Percentiles rank a stretch among this genome's conserved stretches.
These are phyloP conservation scores for Dioscorea dumetorum DNA, from an alignment of 106 monocot genomes.

Conservation along the genomic window DNA sequence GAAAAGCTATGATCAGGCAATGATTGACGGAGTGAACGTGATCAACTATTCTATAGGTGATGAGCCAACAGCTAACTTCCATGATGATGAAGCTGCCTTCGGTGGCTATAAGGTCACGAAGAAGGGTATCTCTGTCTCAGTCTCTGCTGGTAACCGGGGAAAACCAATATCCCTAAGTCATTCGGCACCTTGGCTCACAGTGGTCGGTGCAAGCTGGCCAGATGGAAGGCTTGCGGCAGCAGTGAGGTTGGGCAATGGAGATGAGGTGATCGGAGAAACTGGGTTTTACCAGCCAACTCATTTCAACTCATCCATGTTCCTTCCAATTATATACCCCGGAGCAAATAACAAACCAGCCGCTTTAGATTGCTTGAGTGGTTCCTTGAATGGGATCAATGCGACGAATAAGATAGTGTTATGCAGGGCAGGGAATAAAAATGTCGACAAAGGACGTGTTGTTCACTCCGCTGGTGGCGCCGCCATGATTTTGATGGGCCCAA, in stretches of 20 bases:
- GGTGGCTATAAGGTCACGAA: constrained; percentile 6
- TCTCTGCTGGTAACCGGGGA: constrained; percentile 2
- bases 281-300: background rate
- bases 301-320: background rate
- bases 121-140: constrained; percentile 10
- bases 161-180: background rate
- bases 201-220: constrained; percentile 11
- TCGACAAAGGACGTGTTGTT: constrained; percentile 16
- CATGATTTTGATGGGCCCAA: constrained; percentile 22
- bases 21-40: constrained; percentile 12
- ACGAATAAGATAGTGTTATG: constrained; percentile 26
- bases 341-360: background rate
- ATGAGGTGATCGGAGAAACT: constrained; percentile 5
- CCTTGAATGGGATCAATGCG: background rate
- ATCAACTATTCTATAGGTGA: constrained; percentile 8
- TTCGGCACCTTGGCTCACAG: constrained; percentile 20
- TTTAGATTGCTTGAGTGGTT: background rate
- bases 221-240: constrained; percentile 5
- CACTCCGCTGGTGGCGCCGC: constrained; percentile 31
- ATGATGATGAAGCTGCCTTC: background rate
- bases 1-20: constrained; percentile 9
- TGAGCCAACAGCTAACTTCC: background rate
- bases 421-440: background rate
- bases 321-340: background rate
- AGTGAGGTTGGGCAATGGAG: constrained; percentile 12